phyloP scores from a whole-genome alignment of 192 early-diverging fungal species.

The Rhizophagus prolifer region DNA sequence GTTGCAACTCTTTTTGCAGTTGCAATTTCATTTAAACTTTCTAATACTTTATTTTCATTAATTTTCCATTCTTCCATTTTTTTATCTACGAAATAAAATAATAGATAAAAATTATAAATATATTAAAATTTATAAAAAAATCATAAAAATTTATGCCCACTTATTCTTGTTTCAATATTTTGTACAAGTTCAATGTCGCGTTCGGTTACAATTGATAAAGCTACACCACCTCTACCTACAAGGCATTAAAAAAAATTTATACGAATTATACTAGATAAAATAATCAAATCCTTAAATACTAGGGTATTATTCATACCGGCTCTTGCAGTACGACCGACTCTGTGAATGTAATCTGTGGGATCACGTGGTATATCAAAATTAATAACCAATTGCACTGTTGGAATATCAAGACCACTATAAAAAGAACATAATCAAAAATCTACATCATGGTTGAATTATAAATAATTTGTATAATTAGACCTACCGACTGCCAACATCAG shows the following conservation, averaged over 20 bases:
- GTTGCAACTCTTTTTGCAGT: constrained; percentile 86
- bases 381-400: constrained; percentile 85
- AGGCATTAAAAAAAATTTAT: neutral
- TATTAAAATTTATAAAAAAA: neutral
- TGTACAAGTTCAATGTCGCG: constrained; percentile 84
- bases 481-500: constrained; percentile 94
- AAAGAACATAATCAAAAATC: neutral
- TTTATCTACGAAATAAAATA: constrained; percentile 54
- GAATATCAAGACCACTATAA: constrained; percentile 93
- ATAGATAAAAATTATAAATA: neutral
- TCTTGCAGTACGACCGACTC: constrained; percentile 97
- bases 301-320: constrained; percentile 58
- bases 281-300: neutral
- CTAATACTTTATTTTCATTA: constrained; percentile 80
- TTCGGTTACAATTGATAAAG: constrained; percentile 85
- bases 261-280: neutral
- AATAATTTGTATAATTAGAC: constrained; percentile 8
- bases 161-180: constrained; percentile 85
- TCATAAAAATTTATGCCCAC: constrained; percentile 38
- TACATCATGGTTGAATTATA: neutral
- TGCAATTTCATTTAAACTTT: constrained; percentile 79
- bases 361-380: constrained; percentile 96
- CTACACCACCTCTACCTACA: constrained; percentile 69
- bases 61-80: constrained; percentile 78
- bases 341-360: constrained; percentile 96